Evolutionary conservation across 2,329 filamentous ascomycete species (phyloP), one percentile per base, ranked within the genome.

Genomic region (Colletotrichum theobromicola): DNA sequence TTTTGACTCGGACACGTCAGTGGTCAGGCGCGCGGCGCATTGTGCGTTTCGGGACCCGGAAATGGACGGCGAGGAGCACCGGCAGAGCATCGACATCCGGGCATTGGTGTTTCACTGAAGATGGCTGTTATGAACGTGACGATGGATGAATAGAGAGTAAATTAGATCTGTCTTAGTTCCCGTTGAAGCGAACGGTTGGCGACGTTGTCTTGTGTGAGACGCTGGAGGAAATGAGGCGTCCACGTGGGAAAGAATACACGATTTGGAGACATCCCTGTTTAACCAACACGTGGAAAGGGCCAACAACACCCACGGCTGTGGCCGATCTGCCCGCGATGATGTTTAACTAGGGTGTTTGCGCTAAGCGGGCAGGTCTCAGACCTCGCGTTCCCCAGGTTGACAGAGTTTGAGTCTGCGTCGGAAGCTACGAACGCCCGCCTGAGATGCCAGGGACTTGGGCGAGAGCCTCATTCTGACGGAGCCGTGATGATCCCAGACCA

Each of bases 51-150:
- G 88, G 58, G 94, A 98, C 81, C 93, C 94, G 3, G 7, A 87
- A 92, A 76, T 94, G 94, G 4, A 90, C 91, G 5, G 92, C 42
- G 94, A 93, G 8, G 91, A 92, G 77, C 90, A 90, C 0, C 89
- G 95, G 78, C 94, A 98, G 87, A 98, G 95, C 81, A 98, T 98
- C 81, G 96, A 98, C 84, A 94, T 98, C 13, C 89, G 96, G 79
- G 92, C 94, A 37, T 86, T 98, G 83, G 93, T 98, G 0, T 97
- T 98, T 88, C 81, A 86, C 32, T 70, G 46, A 74, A 26, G 15
- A 12, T 24, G 18, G 5, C 5, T 53, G 4, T 5, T n/a, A 18
- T 62, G n/a, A 12, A 4, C 2, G 15, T 62, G 34, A 13, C 3
- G 28, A 55, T 28, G 35, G 21, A 26, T 2, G 55, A 24, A n/a